These are phyloP conservation scores for Boletus sensibilis DNA, from an alignment of 768 basidiomycete species.

Conservation along the genomic window DNA sequence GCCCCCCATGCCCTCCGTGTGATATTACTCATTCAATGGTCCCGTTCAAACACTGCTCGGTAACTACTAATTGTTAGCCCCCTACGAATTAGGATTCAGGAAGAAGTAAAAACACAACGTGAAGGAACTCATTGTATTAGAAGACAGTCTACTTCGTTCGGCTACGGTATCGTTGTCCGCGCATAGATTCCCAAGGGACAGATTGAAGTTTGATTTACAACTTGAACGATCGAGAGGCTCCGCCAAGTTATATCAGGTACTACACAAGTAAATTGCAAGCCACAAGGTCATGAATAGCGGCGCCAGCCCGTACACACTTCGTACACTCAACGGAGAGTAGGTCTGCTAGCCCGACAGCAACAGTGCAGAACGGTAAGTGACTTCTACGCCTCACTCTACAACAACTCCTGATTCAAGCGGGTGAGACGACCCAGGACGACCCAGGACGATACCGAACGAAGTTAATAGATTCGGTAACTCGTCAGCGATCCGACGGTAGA, in stretches of 20 bases:
- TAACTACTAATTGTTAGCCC: background rate
- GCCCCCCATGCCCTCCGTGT: background rate
- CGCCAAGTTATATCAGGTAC: background rate
- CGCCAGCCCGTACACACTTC: background rate
- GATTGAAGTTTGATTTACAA: background rate
- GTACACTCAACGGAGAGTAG: background rate
- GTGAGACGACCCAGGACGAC: too few species aligned
- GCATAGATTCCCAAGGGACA: background rate
- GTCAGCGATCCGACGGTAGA: too few species aligned
- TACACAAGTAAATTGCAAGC: background rate
- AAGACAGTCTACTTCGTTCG: background rate
- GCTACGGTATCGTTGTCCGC: background rate
- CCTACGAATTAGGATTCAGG: background rate
- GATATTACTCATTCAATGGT: background rate
- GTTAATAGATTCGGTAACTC: too few species aligned
- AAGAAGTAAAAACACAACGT: background rate
- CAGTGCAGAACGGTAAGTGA: too few species aligned
- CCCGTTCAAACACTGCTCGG: background rate
- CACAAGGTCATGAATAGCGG: background rate
- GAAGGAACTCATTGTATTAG: background rate
- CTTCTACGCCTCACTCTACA: background rate
- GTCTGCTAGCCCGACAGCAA: background rate
- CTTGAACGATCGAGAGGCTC: background rate
- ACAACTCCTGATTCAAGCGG: background rate
- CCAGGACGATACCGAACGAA: too few species aligned